Evolutionary conservation across 2,329 filamentous ascomycete genomes (phyloP), one percentile per base, ranked within the genome.

Genomic region (Cladobotryum protrusum): DNA sequence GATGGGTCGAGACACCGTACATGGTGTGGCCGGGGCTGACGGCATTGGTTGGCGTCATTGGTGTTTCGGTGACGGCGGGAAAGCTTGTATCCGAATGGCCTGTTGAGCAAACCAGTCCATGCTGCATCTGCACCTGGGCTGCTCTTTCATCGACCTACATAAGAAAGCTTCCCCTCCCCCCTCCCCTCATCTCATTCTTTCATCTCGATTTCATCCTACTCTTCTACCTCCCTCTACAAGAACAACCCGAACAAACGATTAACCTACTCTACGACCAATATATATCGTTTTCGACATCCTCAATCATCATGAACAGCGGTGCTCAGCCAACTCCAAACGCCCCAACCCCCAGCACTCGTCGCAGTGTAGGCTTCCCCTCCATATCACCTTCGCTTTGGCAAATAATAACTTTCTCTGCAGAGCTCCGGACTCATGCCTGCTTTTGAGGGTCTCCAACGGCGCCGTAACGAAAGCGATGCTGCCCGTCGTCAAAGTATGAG

Each of bases 401-500:
- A 40, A 17, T 11, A 24, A 51, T 33, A 41, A 39, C 7, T 12
- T 5, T 14, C 13, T 20, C 5, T 17, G 4, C 50, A 74, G 71
- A 73, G 72, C 59, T 77, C 74, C 7, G 67, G 72, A 43, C 70
- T 73, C 43, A 66, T 76, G 57, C 68, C 68, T 19, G 60, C 65
- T 46, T 82, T 81, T 61, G 72, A 78, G 4, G 67, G 72, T 12
- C 72, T 82, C 2, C 67, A 72, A 43, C 70, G 73, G 53, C 72
- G 76, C 50, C 81, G 45, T 5, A 47, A 79, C 64, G 73, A 76
- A 17, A 66, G 66, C 43, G 71, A 74, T 19, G 57, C 51, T 2
- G 72, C 73, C n/a, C 74, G 78, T 13, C 76, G 79, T 5, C 72
- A 76, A 59, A 80, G 77, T 59, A 67, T 82, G 57, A 70, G 69